Evolutionary conservation across 176 grass and related monocot genomes (phyloP), one percentile per base, ranked within the genome.

Genomic region (Cymbopogon citratus): DNA sequence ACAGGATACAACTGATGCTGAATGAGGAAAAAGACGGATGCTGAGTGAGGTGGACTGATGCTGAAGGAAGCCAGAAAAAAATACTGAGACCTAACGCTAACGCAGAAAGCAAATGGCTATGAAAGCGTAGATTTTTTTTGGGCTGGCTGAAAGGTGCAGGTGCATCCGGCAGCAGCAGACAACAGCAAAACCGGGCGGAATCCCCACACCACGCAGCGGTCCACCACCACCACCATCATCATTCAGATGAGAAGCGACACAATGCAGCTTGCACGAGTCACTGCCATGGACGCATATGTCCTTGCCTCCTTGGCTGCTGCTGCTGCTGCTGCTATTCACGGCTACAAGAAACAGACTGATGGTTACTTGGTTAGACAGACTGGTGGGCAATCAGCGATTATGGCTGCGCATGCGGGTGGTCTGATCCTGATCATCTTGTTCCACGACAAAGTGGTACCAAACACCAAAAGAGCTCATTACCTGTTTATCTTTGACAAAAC

Each of bases 61-160:
- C 71, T n/a, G 70, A 86, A 67, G 85, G 70, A 67, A 86, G 35
- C 35, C 35, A 36, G 35, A 36, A n/a, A n/a, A 74, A 48, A 74
- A 33, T 39, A 39, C 7, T 8, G 6, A 39, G 38, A 39, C 38
- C 38, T 39, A 39, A 81, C 35, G 48, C 27, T 10, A 12, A 73
- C 7, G 61, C 64, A 23, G n/a, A 41, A 60, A 12, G 31, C 57
- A 38, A 71, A 26, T 36, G 23, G 52, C 12, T 63, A 21, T 27
- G 18, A 39, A 39, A 39, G 38, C 38, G 38, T 39, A 9, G 6
- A 7, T 5, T 5, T 48, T 44, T 44, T 44, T 5, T 45, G 4
- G 2, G 29, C 10, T 75, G 85, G 69, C 69, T 25, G 85, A 68
- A 69, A 86, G 78, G 41, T 33, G 45, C 13, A 60, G 61, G 56